Base-by-base conservation (phyloP, 306 rosid genomes). In the Cajanus cajan region DNA sequence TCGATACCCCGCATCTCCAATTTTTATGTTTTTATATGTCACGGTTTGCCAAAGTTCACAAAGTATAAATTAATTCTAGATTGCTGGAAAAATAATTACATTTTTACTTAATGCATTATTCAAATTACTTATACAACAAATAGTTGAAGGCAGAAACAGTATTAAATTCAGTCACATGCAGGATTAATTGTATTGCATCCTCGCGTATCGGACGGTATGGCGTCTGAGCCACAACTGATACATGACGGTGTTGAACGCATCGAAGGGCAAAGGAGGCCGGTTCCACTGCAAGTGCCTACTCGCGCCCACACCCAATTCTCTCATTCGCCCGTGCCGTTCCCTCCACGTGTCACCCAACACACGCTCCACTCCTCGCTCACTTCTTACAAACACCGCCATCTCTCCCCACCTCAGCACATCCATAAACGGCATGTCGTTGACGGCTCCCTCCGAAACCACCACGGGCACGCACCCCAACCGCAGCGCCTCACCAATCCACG, bases 1-100 rank as follows among this genome's bases (percentile, higher is more conserved):
- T 92, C 93, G 90, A 90, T 90, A 85, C 96, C 96, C 97, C 85
- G 91, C 98, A 84, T 91, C 93, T 91, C 90, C 97, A 82, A 28
- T 1, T 28, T 28, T 1, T 28, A 28, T 28, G 31, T 1, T 28
- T 28, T 28, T 28, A 28, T 28, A 28, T n/a, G n/a, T n/a, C n/a
- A n/a, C n/a, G n/a, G n/a, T n/a, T n/a, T n/a, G n/a, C n/a, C n/a
- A n/a, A n/a, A n/a, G n/a, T n/a, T n/a, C n/a, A n/a, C n/a, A n/a
- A n/a, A n/a, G n/a, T n/a, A n/a, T n/a, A n/a, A n/a, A n/a, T n/a
- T n/a, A n/a, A n/a, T n/a, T n/a, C n/a, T n/a, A n/a, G n/a, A n/a
- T n/a, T n/a, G n/a, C n/a, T n/a, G n/a, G n/a, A n/a, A n/a, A n/a
- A n/a, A n/a, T n/a, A n/a, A n/a, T n/a, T n/a, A n/a, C n/a, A n/a